A percentile compares a stretch with the other conserved stretches of the same genome.
Evolutionary conservation across 371 early-diverging fungal species (phyloP).

Genomic region (Parasitella parasitica): DNA sequence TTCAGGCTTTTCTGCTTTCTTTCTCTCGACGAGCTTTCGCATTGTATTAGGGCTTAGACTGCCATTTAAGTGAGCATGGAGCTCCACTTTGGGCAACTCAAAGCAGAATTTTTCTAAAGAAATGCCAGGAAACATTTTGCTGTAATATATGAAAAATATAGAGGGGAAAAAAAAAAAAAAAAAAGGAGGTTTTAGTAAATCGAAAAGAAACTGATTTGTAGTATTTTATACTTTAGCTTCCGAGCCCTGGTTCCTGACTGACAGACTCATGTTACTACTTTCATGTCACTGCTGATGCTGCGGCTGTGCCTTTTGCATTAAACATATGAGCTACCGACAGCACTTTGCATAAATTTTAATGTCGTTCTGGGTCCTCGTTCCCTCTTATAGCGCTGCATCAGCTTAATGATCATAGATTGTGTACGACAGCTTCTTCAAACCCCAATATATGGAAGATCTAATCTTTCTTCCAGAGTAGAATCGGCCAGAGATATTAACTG

Average conservation of each 20-base stretch:
- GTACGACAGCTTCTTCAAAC: too few relatives aligned
- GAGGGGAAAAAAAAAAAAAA: not conserved
- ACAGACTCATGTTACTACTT: not conserved
- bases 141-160: not conserved
- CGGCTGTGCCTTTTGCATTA: not conserved
- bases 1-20: conserved; percentile 40
- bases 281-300: not conserved
- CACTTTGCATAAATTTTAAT: not conserved
- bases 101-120: conserved; percentile 30
- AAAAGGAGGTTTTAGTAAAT: not conserved
- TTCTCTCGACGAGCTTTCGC: conserved; percentile 39
- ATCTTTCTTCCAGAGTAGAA: too few relatives aligned
- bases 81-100: conserved; percentile 57
- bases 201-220: not conserved
- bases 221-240: not conserved
- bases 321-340: not conserved
- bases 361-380: not conserved
- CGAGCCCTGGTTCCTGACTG: not conserved
- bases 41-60: conserved; percentile 51
- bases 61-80: conserved; percentile 69
- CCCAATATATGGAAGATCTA: too few relatives aligned
- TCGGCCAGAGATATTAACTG: too few relatives aligned
- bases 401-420: too few relatives aligned
- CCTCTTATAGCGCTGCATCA: too few relatives aligned
- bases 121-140: not conserved